Evolutionary conservation across 2,329 filamentous ascomycete species (phyloP).

Genomic region (Dothideomycetes sp.): DNA sequence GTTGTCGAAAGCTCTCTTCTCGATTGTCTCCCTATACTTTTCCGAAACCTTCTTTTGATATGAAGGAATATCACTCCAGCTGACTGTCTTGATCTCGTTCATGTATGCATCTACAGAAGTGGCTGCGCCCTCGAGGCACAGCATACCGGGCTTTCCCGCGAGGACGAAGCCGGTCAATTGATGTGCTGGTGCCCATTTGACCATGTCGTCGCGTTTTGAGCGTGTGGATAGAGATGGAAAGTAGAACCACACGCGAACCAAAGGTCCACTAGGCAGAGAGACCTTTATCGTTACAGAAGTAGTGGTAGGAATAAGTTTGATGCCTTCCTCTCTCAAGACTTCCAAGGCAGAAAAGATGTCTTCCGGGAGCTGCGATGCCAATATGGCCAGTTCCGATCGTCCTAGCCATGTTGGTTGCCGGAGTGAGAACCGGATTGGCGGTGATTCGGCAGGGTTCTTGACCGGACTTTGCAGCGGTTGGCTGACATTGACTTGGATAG

Average conservation of each 20-base stretch:
- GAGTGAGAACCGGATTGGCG: slow-evolving; percentile 34
- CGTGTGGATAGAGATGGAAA: slow-evolving; percentile 54
- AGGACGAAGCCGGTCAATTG: slow-evolving; percentile 50
- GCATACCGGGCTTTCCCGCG: slow-evolving; percentile 50
- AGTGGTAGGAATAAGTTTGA: slow-evolving; percentile 17
- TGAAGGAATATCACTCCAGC: slow-evolving; percentile 53
- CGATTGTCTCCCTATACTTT: slow-evolving; percentile 36
- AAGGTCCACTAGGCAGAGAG: slow-evolving; percentile 16
- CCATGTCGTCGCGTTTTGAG: slow-evolving; percentile 49
- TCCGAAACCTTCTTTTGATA: slow-evolving; percentile 56
- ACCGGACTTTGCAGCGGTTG: slow-evolving; percentile 25
- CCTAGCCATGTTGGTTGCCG: slow-evolving; percentile 46
- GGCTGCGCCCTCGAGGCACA: slow-evolving; percentile 45
- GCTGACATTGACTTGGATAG: slow-evolving; percentile 28
- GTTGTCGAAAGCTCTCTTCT: slow-evolving; percentile 39
- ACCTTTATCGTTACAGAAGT: neutral
- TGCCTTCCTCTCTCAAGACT: slow-evolving; percentile 32
- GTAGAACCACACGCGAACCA: slow-evolving; percentile 53
- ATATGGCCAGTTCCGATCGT: slow-evolving; percentile 35
- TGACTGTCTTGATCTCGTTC: slow-evolving; percentile 55
- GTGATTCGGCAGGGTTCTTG: slow-evolving; percentile 28
- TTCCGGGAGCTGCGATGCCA: slow-evolving; percentile 23
- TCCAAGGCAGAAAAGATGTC: slow-evolving; percentile 39
- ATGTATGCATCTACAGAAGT: slow-evolving; percentile 48
- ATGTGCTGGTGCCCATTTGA: slow-evolving; percentile 45